Base-by-base conservation (phyloP, 768 basidiomycete species). In the Kockovaella imperatae region DNA sequence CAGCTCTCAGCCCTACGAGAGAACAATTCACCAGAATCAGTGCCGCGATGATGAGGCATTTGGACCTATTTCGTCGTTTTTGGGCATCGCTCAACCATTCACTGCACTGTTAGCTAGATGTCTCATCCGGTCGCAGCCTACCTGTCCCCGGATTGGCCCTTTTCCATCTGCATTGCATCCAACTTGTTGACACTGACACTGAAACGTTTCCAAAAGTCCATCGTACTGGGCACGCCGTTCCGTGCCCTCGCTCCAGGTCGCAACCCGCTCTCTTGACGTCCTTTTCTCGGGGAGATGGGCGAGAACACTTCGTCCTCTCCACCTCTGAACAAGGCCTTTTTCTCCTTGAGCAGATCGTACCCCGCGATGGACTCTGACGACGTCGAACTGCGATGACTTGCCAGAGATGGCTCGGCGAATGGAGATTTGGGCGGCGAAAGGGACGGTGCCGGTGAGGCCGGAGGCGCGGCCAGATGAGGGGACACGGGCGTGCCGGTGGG, bases 131-230 rank as follows among this genome's bases (percentile, higher is more conserved):
- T 5, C 30, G 7, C 25, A 25, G 53, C 64, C 52, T 30, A 60
- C 64, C 52, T 54, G 21, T 61, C 54, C 11, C 13, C 13, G 10
- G 43, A 43, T 0, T 30, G 43, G 11, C 35, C 45, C 31, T 49
- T 52, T 13, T 40, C 44, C 13, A 25, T 46, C 38, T 54, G 48
- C n/a, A n/a, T n/a, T n/a, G n/a, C n/a, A 46, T 61, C 61, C 31
- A 60, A 26, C 34, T 42, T 62, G 17, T n/a, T n/a, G n/a, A 63
- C 56, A 40, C 47, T 56, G 4, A 60, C 52, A 34, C 57, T 61
- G 29, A 67, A 64, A 34, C 64, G 49, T 50, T 61, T 63, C 64
- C 64, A 67, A 36, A 67, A 61, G 31, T 67, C 64, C 3, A 28
- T 20, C 1, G 36, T 34, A 3, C 38, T 11, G n/a, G n/a, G n/a